Percentiles rank a stretch among this genome's conserved stretches.
These are phyloP conservation scores for Apiospora phragmitis DNA, from an alignment of 2,329 filamentous ascomycete genomes.

Conservation along the genomic window DNA sequence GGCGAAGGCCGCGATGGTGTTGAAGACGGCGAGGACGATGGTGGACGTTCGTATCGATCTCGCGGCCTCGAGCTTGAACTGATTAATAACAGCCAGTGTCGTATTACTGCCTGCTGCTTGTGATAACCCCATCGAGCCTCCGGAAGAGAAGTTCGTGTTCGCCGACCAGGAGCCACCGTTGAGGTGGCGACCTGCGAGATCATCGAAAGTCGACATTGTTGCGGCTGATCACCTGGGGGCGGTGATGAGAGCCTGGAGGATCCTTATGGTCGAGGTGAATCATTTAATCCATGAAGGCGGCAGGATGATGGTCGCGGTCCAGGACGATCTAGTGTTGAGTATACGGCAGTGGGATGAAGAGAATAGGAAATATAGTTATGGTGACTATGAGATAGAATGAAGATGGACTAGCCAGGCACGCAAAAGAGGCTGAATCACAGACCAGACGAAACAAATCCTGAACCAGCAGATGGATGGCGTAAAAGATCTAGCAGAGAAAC, in stretches of 20 bases:
- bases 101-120: conserved; percentile 38
- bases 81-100: conserved; percentile 48
- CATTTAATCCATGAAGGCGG: conserved; percentile 42
- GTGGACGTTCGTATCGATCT: conserved; percentile 62
- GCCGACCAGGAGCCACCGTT: conserved; percentile 25
- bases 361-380: conserved; percentile 14
- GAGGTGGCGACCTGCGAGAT: conserved; percentile 12
- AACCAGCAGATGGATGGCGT: conserved; percentile 37
- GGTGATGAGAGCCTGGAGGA: conserved; percentile 29
- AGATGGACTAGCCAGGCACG: conserved; percentile 15
- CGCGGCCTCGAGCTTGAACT: conserved; percentile 52
- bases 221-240: conserved; percentile 26
- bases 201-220: conserved; percentile 27
- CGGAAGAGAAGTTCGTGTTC: conserved; percentile 26
- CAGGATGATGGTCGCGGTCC: conserved; percentile 30
- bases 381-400: conserved; percentile 14
- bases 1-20: conserved; percentile 57
- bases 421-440: conserved; percentile 38
- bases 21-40: conserved; percentile 62
- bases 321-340: conserved; percentile 7
- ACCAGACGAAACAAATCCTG: conserved; percentile 47
- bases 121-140: conserved; percentile 25
- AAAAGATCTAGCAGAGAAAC: conserved; percentile 35
- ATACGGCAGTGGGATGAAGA: conserved; percentile 16
- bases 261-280: conserved; percentile 35